These are phyloP conservation scores for Ophiostoma pallidulum DNA, from an alignment of 2,329 filamentous ascomycete genomes.

Conservation along the genomic window DNA sequence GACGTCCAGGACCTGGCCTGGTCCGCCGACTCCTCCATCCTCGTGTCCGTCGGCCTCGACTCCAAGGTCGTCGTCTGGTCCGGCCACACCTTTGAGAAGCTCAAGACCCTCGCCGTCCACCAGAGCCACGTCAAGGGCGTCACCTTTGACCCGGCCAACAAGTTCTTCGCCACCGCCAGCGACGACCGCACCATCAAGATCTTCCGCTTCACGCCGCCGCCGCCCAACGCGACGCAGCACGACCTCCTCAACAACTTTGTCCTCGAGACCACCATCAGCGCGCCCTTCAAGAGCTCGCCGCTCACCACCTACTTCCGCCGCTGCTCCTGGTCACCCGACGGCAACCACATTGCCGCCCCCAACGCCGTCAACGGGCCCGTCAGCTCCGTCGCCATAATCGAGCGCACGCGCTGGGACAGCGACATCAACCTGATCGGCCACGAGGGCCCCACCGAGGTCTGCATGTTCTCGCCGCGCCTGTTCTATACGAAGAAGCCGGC, in stretches of 20 bases:
- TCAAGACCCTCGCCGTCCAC: slow-evolving; percentile 87
- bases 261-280: slow-evolving; percentile 80
- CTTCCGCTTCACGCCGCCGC: slow-evolving; percentile 85
- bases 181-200: slow-evolving; percentile 96
- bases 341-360: slow-evolving; percentile 90
- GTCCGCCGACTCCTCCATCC: slow-evolving; percentile 90
- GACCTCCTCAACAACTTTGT: slow-evolving; percentile 97
- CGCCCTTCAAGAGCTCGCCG: slow-evolving; percentile 83
- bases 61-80: slow-evolving; percentile 99
- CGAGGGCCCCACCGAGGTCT: slow-evolving; percentile 93
- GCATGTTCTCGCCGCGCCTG: slow-evolving; percentile 87
- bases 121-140: slow-evolving; percentile 98
- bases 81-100: slow-evolving; percentile 92
- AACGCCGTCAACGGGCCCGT: slow-evolving; percentile 97
- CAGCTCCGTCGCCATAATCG: slow-evolving; percentile 92
- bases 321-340: slow-evolving; percentile 96
- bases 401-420: slow-evolving; percentile 84
- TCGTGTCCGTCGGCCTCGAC: slow-evolving; percentile 92
- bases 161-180: slow-evolving; percentile 96
- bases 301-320: slow-evolving; percentile 93
- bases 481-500: slow-evolving; percentile 65
- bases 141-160: slow-evolving; percentile 96
- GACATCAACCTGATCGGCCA: slow-evolving; percentile 97
- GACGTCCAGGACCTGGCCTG: slow-evolving; percentile 97
- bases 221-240: slow-evolving; percentile 83